Evolutionary conservation across 768 basidiomycete species (phyloP).

Genomic region (Termitomyces sp.): DNA sequence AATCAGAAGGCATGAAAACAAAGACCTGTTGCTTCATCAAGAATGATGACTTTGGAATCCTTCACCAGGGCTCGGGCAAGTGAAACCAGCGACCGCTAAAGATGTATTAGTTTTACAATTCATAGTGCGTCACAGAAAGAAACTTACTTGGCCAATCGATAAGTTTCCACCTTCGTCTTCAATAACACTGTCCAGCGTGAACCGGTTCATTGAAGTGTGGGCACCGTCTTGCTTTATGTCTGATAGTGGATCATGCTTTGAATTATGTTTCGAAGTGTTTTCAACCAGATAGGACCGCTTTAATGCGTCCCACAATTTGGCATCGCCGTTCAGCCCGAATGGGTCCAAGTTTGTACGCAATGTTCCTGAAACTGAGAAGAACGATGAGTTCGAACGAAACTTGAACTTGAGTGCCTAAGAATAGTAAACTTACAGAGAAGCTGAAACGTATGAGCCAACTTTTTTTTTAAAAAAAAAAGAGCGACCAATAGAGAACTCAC

Average conservation of each 20-base stretch:
- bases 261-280: slow-evolving; percentile 26
- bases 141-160: slow-evolving; percentile 61
- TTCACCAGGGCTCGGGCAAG: slow-evolving; percentile 89
- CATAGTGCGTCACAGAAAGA: neutral
- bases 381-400: slow-evolving; percentile 5
- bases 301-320: slow-evolving; percentile 82
- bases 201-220: slow-evolving; percentile 51
- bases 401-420: neutral
- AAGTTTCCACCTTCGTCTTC: slow-evolving; percentile 87
- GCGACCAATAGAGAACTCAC: slow-evolving; percentile 32
- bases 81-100: slow-evolving; percentile 75
- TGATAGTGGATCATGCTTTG: slow-evolving; percentile 22
- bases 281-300: slow-evolving; percentile 83
- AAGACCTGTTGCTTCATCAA: slow-evolving; percentile 83
- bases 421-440: slow-evolving; percentile 37
- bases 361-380: slow-evolving; percentile 61
- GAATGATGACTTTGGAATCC: slow-evolving; percentile 75
- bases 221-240: slow-evolving; percentile 29
- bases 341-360: slow-evolving; percentile 88
- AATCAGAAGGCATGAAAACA: neutral
- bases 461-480: neutral
- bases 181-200: slow-evolving; percentile 78
- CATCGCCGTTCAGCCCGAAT: slow-evolving; percentile 77
- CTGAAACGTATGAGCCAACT: too few species aligned
- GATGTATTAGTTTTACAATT: slow-evolving; percentile 1